Percentiles rank a stretch among this genome's conserved stretches.
phyloP scores from a whole-genome alignment of 441 rosid genomes.

The Viola pubescens region DNA sequence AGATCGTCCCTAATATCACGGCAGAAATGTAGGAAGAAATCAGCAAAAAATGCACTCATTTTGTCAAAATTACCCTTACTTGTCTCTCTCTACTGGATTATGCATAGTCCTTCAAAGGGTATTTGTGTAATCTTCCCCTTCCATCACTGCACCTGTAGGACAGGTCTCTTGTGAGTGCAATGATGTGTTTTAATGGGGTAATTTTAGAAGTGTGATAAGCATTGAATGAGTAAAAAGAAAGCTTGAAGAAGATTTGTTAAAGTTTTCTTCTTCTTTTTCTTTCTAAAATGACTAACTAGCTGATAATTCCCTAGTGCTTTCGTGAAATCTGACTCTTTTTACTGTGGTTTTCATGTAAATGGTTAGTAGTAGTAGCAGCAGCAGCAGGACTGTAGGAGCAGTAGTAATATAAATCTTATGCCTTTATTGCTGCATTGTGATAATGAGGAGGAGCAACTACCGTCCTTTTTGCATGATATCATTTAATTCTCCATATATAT shows the following conservation, averaged over 20 bases:
- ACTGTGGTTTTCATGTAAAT: slow-evolving; percentile 18
- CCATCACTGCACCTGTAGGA: slow-evolving; percentile 21
- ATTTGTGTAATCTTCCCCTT: slow-evolving; percentile 16
- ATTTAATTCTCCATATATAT: slow-evolving; percentile 37
- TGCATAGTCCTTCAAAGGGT: slow-evolving; percentile 12
- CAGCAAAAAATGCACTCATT: slow-evolving; percentile 7
- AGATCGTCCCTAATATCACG: slow-evolving; percentile 38
- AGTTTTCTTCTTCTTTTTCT: too few relatives aligned
- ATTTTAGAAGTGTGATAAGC: slow-evolving; percentile 17
- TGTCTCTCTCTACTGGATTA: background rate
- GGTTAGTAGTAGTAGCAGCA: slow-evolving; percentile 3
- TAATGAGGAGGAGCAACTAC: slow-evolving; percentile 25
- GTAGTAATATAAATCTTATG: slow-evolving; percentile 18
- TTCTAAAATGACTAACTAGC: slow-evolving; percentile 7
- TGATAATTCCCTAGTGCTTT: slow-evolving; percentile 11
- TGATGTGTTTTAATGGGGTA: slow-evolving; percentile 22
- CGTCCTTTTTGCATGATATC: slow-evolving; percentile 25
- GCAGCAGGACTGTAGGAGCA: background rate
- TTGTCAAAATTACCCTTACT: slow-evolving; percentile 1
- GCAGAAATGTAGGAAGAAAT: slow-evolving; percentile 41
- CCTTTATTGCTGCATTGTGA: slow-evolving; percentile 28
- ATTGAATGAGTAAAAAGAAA: slow-evolving; percentile 17
- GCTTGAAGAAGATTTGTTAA: background rate
- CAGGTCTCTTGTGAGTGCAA: slow-evolving; percentile 21
- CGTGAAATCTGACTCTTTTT: slow-evolving; percentile 13